Conservation (phyloP, 1,284 basidiomycete genomes). For the Cutaneotrichosporon sp. region DNA sequence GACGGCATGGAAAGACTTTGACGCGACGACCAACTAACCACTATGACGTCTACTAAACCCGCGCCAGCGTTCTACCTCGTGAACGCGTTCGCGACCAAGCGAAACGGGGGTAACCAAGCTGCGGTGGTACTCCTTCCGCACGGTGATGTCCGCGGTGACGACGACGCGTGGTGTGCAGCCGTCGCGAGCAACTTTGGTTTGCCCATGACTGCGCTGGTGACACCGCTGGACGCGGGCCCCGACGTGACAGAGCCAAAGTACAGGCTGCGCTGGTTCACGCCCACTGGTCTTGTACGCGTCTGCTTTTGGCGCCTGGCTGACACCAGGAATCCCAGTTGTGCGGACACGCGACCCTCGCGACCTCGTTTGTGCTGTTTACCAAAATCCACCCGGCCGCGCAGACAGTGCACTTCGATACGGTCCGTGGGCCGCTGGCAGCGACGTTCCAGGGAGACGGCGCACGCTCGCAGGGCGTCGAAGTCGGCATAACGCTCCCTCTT, state of each 20-base stretch:
- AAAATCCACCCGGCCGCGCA: slow-evolving; percentile 19
- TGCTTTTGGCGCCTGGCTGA: not conserved
- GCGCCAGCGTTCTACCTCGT: slow-evolving; percentile 24
- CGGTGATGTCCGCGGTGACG: slow-evolving; percentile 13
- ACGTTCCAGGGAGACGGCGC: not conserved
- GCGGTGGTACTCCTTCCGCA: slow-evolving; percentile 33
- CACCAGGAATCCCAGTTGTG: slow-evolving; percentile 33
- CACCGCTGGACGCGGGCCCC: not conserved
- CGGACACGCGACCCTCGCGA: slow-evolving; percentile 38
- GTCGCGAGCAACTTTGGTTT: slow-evolving; percentile 31
- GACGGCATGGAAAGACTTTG: too few species aligned
- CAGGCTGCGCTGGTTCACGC: slow-evolving; percentile 31
- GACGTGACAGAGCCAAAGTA: slow-evolving; percentile 18
- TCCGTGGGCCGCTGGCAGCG: slow-evolving; percentile 23
- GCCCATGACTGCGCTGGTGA: slow-evolving; percentile 33
- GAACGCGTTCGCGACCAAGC: slow-evolving; percentile 33
- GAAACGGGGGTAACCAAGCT: slow-evolving; percentile 38
- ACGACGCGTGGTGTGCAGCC: slow-evolving; percentile 24
- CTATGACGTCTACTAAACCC: not conserved
- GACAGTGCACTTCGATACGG: slow-evolving; percentile 23
- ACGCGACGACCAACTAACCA: too few species aligned
- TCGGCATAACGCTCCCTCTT: not conserved
- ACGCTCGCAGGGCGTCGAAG: not conserved
- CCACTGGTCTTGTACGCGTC: slow-evolving; percentile 22
- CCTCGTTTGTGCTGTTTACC: slow-evolving; percentile 16